Conservation (phyloP, 352 stramenopile species). For the Thalassiosira ordinaria region DNA sequence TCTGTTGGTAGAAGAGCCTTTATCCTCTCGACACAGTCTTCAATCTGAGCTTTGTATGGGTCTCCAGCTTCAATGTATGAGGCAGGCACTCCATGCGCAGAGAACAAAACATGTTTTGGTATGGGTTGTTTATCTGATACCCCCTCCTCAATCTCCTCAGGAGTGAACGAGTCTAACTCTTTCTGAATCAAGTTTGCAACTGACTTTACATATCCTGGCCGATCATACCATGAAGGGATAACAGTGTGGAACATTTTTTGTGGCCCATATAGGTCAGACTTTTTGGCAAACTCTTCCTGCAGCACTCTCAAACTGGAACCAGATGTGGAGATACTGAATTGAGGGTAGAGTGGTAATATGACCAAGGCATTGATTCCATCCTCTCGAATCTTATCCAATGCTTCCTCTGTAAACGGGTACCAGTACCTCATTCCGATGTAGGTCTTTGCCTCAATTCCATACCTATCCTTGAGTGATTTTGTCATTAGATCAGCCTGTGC, state of each 20-base stretch:
- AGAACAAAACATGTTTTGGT: slow-evolving; percentile 86
- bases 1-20: slow-evolving; percentile 69
- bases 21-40: slow-evolving; percentile 86
- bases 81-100: slow-evolving; percentile 88
- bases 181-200: slow-evolving; percentile 92
- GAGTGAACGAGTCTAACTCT: slow-evolving; percentile 91
- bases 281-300: slow-evolving; percentile 88
- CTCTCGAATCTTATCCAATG: slow-evolving; percentile 93
- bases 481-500: slow-evolving; percentile 92
- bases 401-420: slow-evolving; percentile 95
- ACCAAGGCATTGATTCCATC: slow-evolving; percentile 96
- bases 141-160: slow-evolving; percentile 87
- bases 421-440: slow-evolving; percentile 99
- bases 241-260: slow-evolving; percentile 88
- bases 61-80: slow-evolving; percentile 90
- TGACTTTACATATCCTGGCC: slow-evolving; percentile 94
- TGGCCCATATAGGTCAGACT: slow-evolving; percentile 63
- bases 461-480: slow-evolving; percentile 90
- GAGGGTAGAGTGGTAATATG: slow-evolving; percentile 97
- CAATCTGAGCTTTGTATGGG: slow-evolving; percentile 89
- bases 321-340: slow-evolving; percentile 98
- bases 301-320: slow-evolving; percentile 95
- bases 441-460: slow-evolving; percentile 89
- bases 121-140: slow-evolving; percentile 52
- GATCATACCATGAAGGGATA: slow-evolving; percentile 92